A percentile compares a stretch with the other conserved stretches of the same genome.
phyloP scores from a whole-genome alignment of 2,329 filamentous ascomycete genomes.

The Pyrenochaeta sp. region DNA sequence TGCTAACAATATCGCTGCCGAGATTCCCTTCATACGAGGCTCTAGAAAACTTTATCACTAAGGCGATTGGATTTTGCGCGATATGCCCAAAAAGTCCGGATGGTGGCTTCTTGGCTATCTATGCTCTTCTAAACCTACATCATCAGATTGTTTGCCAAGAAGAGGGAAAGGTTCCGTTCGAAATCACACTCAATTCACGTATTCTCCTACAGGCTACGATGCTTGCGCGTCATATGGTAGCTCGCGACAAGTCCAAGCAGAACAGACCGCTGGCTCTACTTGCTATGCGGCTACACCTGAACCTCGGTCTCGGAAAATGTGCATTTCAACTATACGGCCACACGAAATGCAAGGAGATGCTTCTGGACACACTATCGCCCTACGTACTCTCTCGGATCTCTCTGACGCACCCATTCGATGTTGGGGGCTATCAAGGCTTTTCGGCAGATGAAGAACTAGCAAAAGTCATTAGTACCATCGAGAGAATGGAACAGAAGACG shows the following conservation, averaged over 20 bases:
- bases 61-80: conserved; percentile 25
- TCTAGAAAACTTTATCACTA: conserved; percentile 27
- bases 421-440: conserved; percentile 33
- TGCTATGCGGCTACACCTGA: conserved; percentile 43
- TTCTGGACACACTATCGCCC: conserved; percentile 44
- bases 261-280: conserved; percentile 40
- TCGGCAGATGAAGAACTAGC: conserved; percentile 40
- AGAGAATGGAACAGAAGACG: conserved; percentile 39
- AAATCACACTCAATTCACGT: conserved; percentile 19
- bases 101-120: conserved; percentile 29
- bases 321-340: conserved; percentile 40
- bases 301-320: conserved; percentile 39
- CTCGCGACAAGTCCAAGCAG: conserved; percentile 33
- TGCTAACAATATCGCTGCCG: conserved; percentile 32
- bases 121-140: conserved; percentile 35
- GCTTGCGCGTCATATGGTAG: conserved; percentile 34
- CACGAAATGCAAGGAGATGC: conserved; percentile 45
- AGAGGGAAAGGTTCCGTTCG: conserved; percentile 3
- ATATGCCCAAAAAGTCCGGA: conserved; percentile 22
- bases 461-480: conserved; percentile 37
- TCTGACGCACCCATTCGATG: conserved; percentile 44
- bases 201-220: conserved; percentile 41
- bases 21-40: conserved; percentile 1
- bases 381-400: conserved; percentile 43
- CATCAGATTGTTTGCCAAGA: conserved; percentile 7